phyloP scores from a whole-genome alignment of 2,329 filamentous ascomycete genomes.

The Nemania diffusa region DNA sequence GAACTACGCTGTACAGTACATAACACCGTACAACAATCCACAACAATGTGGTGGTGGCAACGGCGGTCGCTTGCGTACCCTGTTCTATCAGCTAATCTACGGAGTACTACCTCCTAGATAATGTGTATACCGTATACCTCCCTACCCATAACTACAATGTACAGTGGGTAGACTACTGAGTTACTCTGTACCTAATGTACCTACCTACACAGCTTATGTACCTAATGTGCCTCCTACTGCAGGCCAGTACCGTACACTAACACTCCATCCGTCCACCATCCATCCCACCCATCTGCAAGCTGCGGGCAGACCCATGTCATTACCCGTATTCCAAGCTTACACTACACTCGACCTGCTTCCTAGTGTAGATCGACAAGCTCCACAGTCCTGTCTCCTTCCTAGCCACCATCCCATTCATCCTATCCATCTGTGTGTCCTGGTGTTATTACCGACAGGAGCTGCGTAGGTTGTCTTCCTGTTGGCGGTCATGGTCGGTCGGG shows the following conservation, averaged over 20 bases:
- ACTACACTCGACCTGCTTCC: constrained; percentile 19
- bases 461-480: constrained; percentile 23
- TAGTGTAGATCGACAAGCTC: constrained; percentile 34
- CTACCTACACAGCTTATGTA: neutral
- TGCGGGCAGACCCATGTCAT: constrained; percentile 36
- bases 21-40: neutral
- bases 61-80: neutral
- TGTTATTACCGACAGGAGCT: constrained; percentile 22
- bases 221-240: neutral
- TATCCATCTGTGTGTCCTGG: constrained; percentile 26
- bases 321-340: constrained; percentile 37
- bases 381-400: constrained; percentile 33
- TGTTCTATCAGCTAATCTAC: too few species aligned
- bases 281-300: constrained; percentile 30
- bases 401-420: constrained; percentile 26
- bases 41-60: too few species aligned
- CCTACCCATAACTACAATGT: too few species aligned
- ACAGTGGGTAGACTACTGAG: too few species aligned
- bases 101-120: too few species aligned
- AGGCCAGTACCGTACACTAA: neutral
- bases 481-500: constrained; percentile 26
- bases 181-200: neutral
- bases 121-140: too few species aligned
- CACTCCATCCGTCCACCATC: neutral
- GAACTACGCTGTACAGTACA: neutral